phyloP scores from a whole-genome alignment of 805 yeast species.

The Hanseniaspora lachancei region DNA sequence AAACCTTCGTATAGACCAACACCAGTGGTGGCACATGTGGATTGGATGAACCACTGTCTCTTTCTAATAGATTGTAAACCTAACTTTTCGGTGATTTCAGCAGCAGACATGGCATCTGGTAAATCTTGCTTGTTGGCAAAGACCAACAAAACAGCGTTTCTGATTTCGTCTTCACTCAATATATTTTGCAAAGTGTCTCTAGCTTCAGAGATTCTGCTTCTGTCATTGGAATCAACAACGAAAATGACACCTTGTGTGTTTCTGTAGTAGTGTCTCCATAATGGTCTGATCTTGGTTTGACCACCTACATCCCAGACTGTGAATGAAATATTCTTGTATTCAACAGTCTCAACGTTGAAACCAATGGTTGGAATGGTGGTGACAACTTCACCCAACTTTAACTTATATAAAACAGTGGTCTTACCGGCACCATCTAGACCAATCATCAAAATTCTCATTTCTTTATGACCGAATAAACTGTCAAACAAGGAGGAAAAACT shows the following conservation, averaged over 20 bases:
- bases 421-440: slow-evolving; percentile 98
- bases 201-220: slow-evolving; percentile 95
- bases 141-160: slow-evolving; percentile 88
- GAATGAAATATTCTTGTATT: slow-evolving; percentile 90
- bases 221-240: slow-evolving; percentile 94
- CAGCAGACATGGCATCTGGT: slow-evolving; percentile 98
- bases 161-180: slow-evolving; percentile 95
- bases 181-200: slow-evolving; percentile 96
- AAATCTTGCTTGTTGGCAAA: slow-evolving; percentile 98
- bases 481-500: slow-evolving; percentile 85
- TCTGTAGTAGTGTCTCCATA: slow-evolving; percentile 98
- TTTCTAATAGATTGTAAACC: slow-evolving; percentile 95
- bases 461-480: slow-evolving; percentile 94
- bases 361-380: slow-evolving; percentile 96
- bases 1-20: slow-evolving; percentile 96
- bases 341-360: slow-evolving; percentile 94
- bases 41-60: slow-evolving; percentile 98
- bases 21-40: slow-evolving; percentile 98
- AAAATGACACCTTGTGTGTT: slow-evolving; percentile 97
- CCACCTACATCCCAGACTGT: slow-evolving; percentile 99
- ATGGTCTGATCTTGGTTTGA: slow-evolving; percentile 96
- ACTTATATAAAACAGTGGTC: slow-evolving; percentile 88
- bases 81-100: slow-evolving; percentile 92
- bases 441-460: slow-evolving; percentile 96
- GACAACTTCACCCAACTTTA: slow-evolving; percentile 89